phyloP scores from a whole-genome alignment of 257 asterid species.

The Primulina tabacum region DNA sequence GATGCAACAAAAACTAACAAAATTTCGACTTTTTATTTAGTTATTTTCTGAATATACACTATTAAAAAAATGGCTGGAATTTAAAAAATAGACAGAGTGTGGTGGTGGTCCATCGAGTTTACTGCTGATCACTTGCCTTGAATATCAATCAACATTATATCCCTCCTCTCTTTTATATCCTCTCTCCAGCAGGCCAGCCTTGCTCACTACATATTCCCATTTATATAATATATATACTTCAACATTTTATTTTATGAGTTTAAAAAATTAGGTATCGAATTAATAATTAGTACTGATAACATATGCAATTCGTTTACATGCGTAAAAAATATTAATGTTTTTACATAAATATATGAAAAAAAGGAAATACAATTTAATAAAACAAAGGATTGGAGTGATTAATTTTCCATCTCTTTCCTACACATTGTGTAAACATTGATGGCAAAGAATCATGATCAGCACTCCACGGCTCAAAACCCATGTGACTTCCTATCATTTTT shows the following conservation, averaged over 20 bases:
- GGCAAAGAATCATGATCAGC: background rate
- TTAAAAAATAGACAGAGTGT: slow-evolving; percentile 10
- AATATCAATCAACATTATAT: slow-evolving; percentile 67
- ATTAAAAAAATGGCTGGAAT: slow-evolving; percentile 7
- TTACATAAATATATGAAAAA: too few relatives aligned
- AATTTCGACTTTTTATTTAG: background rate
- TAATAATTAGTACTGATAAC: too few relatives aligned
- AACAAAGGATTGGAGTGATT: too few relatives aligned
- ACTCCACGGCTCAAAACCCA: background rate
- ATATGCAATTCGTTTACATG: background rate
- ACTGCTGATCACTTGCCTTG: slow-evolving; percentile 69
- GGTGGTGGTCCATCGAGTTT: slow-evolving; percentile 82
- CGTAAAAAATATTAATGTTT: too few relatives aligned
- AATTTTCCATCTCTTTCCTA: background rate
- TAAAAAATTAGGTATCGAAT: too few relatives aligned
- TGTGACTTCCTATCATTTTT: slow-evolving; percentile 30
- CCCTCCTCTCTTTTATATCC: slow-evolving; percentile 26
- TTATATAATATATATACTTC: background rate
- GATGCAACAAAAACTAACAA: background rate
- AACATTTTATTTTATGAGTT: too few relatives aligned
- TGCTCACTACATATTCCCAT: background rate
- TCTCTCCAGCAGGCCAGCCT: slow-evolving; percentile 16
- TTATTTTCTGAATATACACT: background rate
- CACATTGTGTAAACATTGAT: background rate
- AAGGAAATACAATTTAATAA: background rate